Percentiles rank a stretch among this genome's conserved stretches.
Conservation (phyloP, 306 rosid genomes). For the Bauhinia variegata region DNA sequence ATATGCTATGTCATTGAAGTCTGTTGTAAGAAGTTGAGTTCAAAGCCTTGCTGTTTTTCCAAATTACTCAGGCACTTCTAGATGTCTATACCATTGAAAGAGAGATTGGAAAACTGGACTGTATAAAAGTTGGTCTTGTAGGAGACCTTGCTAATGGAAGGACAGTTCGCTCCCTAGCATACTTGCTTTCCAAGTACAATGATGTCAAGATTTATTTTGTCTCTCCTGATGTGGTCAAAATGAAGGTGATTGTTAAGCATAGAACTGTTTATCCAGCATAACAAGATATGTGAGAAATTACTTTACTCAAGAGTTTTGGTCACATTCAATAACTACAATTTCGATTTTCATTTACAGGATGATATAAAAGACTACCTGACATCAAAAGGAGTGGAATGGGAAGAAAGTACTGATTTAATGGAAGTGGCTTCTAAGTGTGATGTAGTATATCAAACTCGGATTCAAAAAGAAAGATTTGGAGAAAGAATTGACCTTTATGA, state of each 20-base stretch:
- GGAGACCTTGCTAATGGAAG: slow-evolving; percentile 95
- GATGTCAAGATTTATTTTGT: slow-evolving; percentile 78
- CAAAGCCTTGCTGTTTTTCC: slow-evolving; percentile 20
- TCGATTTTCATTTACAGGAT: slow-evolving; percentile 52
- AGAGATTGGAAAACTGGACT: slow-evolving; percentile 79
- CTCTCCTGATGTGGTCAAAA: slow-evolving; percentile 79
- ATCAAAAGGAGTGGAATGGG: slow-evolving; percentile 71
- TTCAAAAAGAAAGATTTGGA: slow-evolving; percentile 81
- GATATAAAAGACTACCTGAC: slow-evolving; percentile 82
- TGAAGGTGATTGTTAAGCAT: slow-evolving; percentile 64
- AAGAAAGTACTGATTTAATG: slow-evolving; percentile 79
- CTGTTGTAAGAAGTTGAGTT: slow-evolving; percentile 10
- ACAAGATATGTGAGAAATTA: slow-evolving; percentile 10
- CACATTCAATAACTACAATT: slow-evolving; percentile 15
- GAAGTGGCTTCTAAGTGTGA: slow-evolving; percentile 87
- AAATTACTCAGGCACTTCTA: slow-evolving; percentile 69
- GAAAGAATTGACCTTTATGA: slow-evolving; percentile 78
- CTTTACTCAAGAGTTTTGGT: not conserved
- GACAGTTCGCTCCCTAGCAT: slow-evolving; percentile 87
- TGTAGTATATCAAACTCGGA: slow-evolving; percentile 89
- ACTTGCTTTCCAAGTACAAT: slow-evolving; percentile 75
- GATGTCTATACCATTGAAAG: slow-evolving; percentile 82
- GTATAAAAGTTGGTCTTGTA: slow-evolving; percentile 76
- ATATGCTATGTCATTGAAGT: slow-evolving; percentile 17
- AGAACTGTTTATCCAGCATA: slow-evolving; percentile 11